phyloP scores from a whole-genome alignment of 495 filamentous ascomycete genomes.

The Hypomontagnella submonticulosa region DNA sequence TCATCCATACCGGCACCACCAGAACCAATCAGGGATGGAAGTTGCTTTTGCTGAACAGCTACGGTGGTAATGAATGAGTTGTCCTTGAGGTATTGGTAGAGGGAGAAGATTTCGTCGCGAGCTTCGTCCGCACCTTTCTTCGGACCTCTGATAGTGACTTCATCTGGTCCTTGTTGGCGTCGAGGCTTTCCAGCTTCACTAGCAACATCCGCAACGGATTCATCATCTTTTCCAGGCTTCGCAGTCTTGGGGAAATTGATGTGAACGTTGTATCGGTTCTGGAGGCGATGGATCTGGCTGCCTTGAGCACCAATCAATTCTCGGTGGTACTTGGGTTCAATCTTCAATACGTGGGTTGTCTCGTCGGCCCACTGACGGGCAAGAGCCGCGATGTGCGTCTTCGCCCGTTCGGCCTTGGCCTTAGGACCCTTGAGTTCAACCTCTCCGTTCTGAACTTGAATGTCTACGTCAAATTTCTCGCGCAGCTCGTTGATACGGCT shows the following conservation, averaged over 20 bases:
- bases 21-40: slow-evolving; percentile 89
- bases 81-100: slow-evolving; percentile 87
- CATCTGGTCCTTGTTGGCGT: slow-evolving; percentile 84
- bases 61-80: slow-evolving; percentile 82
- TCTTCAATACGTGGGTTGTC: slow-evolving; percentile 83
- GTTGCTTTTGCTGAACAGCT: slow-evolving; percentile 84
- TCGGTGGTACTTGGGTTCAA: slow-evolving; percentile 85
- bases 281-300: slow-evolving; percentile 89
- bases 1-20: slow-evolving; percentile 91
- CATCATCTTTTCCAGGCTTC: slow-evolving; percentile 71
- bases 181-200: slow-evolving; percentile 76
- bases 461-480: slow-evolving; percentile 97
- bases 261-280: slow-evolving; percentile 88
- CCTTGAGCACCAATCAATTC: slow-evolving; percentile 92
- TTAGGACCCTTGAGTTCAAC: slow-evolving; percentile 71
- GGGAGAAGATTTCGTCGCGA: slow-evolving; percentile 84
- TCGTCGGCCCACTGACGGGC: slow-evolving; percentile 88
- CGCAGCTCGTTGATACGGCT: slow-evolving; percentile 96
- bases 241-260: slow-evolving; percentile 89
- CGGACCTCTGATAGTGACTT: slow-evolving; percentile 89
- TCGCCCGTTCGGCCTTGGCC: slow-evolving; percentile 81
- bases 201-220: slow-evolving; percentile 71
- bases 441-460: slow-evolving; percentile 81
- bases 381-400: slow-evolving; percentile 76
- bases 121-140: slow-evolving; percentile 91